Base-by-base conservation (phyloP, 129 eudicot genomes). In the Ambrosia artemisiifolia region DNA sequence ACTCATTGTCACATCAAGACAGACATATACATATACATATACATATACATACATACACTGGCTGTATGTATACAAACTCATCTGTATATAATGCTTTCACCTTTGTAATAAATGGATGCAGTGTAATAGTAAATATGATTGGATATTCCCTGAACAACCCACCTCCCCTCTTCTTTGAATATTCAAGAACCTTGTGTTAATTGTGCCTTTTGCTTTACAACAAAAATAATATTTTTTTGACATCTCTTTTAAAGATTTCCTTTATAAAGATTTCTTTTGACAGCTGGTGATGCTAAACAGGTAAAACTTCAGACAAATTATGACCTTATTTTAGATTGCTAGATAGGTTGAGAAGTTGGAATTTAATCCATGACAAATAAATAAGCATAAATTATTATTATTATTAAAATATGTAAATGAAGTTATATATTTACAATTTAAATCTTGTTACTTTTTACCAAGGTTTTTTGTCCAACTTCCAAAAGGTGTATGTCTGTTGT, bases 401-500 rank as follows among this genome's bases (percentile, higher is more conserved):
- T 28, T 44, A 75, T 47, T 12, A 62, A 34, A 57, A 14, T 5
- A 44, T 42, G 40, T 46, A 48, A 7, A 56, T 32, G 7, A 47
- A 71, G 60, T 59, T 5, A 43, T 12, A 30, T 24, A 64, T 8
- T 44, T 16, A 30, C 35, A 64, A 30, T 18, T 32, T 48, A 77
- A 59, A 69, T 60, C 55, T 48, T 69, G 64, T 13, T 69, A 60
- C 36, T 42, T 38, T 63, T 65, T 64, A 71, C 77, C 59, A 78
- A 62, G 77, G 73, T 16, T 34, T 47, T 71, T 78, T 78, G 72
- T 78, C 73, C 77, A 71, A 55, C 67, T 78, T 71, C 77, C 68
- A 49, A 78, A 78, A 71, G 82, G 88, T 68, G 88, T 68, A 80
- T 80, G 74, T 83, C 66, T 80, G 84, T 83, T 80, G 81, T 40